Percentiles rank a stretch among this genome's conserved stretches.
phyloP scores from a whole-genome alignment of 345 rosid genomes.

The Aurinia saxatilis region DNA sequence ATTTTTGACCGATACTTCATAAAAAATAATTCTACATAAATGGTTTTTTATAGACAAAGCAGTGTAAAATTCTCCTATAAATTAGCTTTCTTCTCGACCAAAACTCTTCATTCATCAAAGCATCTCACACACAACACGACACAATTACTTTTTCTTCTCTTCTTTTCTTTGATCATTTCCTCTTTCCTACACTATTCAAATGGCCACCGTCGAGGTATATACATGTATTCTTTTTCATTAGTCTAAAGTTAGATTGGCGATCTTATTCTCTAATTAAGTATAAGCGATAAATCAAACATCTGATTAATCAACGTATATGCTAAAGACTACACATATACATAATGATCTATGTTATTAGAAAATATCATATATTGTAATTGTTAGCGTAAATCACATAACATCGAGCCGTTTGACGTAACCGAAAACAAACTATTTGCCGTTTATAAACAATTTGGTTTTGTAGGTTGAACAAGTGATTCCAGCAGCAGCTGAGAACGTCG shows the following conservation, averaged over 20 bases:
- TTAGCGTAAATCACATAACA: not conserved
- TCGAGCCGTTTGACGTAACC: not conserved
- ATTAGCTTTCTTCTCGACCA: constrained; percentile 18
- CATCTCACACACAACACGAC: constrained; percentile 2
- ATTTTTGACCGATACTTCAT: not conserved
- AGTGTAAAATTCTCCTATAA: constrained; percentile 27
- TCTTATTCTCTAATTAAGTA: not conserved
- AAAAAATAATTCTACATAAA: not conserved
- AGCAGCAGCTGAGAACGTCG: constrained; percentile 21
- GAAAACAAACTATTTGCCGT: constrained; percentile 6
- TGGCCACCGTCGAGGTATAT: constrained; percentile 31
- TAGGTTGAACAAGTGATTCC: constrained; percentile 31
- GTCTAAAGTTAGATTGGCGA: not conserved
- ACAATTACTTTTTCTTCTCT: not conserved
- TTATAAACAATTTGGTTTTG: constrained; percentile 3
- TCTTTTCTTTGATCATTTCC: not conserved
- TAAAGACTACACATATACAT: not conserved
- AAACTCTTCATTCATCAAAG: constrained; percentile 25
- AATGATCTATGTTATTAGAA: not conserved
- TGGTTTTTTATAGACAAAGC: not conserved
- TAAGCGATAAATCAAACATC: not conserved
- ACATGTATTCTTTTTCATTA: not conserved
- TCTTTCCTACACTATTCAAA: constrained; percentile 17
- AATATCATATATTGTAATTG: not conserved
- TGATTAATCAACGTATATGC: not conserved